Evolutionary conservation across 345 rosid genomes (phyloP), one percentile per base, ranked within the genome.

Genomic region (Camelina sativa): DNA sequence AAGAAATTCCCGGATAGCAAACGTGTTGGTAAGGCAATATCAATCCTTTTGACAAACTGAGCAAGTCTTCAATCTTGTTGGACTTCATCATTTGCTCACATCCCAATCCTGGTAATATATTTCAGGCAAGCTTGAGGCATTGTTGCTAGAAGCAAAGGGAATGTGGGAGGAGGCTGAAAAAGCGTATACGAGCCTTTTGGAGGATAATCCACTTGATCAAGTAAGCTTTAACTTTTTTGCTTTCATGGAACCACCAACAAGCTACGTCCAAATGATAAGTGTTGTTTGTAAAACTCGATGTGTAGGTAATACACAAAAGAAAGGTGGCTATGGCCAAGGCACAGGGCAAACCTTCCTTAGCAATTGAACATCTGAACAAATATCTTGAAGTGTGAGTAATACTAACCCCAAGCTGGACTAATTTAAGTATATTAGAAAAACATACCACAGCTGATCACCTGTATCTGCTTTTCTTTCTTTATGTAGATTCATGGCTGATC

Each of bases 81-180:
- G 28, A 71, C 17, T 38, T 65, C 55, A 40, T 41, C 30, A 8
- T 30, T 70, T 63, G 15, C 76, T 71, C 3, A 30, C 13, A 17
- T 50, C 44, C 50, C 41, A 38, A 38, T 61, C 73, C 54, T 79
- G 66, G 51, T 68, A 59, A 62, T 70, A 23, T 48, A 71, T 82
- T 64, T 60, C 87, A 96, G 99, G 96, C 75, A 84, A 88, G 79
- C 85, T 96, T 62, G 94, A 91, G 71, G 98, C 84, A 4, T 76
- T 96, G 89, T 58, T 96, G 62, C 90, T 96, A 55, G 99, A 96
- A 86, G 98, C 97, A 32, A 96, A 89, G 86, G 97, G 98, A 61
- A 82, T 86, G 34, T 96, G 93, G 97, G 85, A 80, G 74, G 94
- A 92, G 86, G 98, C 99, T 38, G 97, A 87, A 69, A 90, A 88